Base-by-base conservation (phyloP, 495 filamentous ascomycete species). In the Aspergillus saccharolyticus region DNA sequence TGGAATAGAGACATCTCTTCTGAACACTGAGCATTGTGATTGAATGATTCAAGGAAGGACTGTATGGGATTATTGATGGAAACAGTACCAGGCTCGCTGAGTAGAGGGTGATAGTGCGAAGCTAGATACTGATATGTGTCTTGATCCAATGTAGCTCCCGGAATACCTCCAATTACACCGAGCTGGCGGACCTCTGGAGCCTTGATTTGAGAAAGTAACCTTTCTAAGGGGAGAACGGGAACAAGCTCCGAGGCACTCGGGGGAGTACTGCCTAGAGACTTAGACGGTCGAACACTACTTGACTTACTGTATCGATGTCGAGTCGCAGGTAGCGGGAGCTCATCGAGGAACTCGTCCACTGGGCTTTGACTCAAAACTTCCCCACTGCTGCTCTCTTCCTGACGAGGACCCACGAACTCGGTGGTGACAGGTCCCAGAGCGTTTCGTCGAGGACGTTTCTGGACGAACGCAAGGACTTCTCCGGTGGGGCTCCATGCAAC, bases 341-440 rank as follows among this genome's bases (percentile, higher is more conserved):
- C 85, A 52, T 85, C 78, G 4, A 75, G 61, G 14, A 80, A 78
- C 50, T 89, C 86, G 63, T 90, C 87, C 3, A 80, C 80, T 24
- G 86, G 84, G 64, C 84, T 88, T 42, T 82, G 79, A 61, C 83
- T 88, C 42, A 83, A 74, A 71, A 55, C 83, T 67, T 78, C 77
- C 18, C 65, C 69, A 42, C 54, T 70, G 33, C 64, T 73, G 33
- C 56, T 62, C n/a, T 67, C 62, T 6, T 74, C 74, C 17, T 70
- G 69, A n/a, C 63, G 61, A 18, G 55, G 42, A 14, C 61, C 63
- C 10, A 76, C 57, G 42, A 76, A 71, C 52, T 75, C 70, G 20
- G 70, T 53, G 22, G 67, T 63, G 55, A 67, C 75, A 60, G 67
- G 68, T 39, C 61, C 70, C 48, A 62, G 64, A 42, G 59, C 65